A percentile compares a stretch with the other conserved stretches of the same genome.
Evolutionary conservation across 495 filamentous ascomycete genomes (phyloP).

Genomic region (Talaromyces wortmannii): DNA sequence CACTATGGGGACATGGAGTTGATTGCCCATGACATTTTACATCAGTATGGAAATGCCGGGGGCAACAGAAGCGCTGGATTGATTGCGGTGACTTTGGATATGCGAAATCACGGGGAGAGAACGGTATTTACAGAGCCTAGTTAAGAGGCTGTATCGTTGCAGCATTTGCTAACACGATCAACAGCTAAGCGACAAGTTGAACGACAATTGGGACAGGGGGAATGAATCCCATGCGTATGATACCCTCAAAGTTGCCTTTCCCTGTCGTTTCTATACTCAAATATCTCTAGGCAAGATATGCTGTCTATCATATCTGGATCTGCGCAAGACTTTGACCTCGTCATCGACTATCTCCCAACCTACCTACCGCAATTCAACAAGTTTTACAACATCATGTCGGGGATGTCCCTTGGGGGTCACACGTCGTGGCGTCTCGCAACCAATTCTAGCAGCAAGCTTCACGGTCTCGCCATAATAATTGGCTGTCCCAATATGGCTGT

Average conservation of each 20-base stretch:
- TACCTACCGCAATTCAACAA: conserved; percentile 1
- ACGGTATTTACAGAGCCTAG: neutral
- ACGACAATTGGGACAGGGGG: neutral
- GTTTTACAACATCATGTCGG: conserved; percentile 6
- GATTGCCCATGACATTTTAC: neutral
- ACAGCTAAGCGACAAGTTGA: neutral
- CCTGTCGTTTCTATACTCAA: neutral
- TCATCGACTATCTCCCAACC: conserved; percentile 1
- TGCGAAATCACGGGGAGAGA: conserved; percentile 4
- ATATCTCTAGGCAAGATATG: conserved; percentile 2
- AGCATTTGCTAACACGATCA: neutral
- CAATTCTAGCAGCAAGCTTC: neutral
- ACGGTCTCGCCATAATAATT: conserved; percentile 1
- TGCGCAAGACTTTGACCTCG: neutral
- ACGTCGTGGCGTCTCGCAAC: conserved; percentile 3
- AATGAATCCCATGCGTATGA: conserved; percentile 3
- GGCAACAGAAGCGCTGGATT: neutral
- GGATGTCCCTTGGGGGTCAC: conserved; percentile 5
- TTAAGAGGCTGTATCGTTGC: no score
- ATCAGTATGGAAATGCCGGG: neutral
- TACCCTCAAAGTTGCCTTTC: neutral
- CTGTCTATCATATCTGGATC: neutral
- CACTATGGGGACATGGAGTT: neutral
- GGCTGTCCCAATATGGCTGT: neutral
- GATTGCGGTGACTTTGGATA: conserved; percentile 2